Conservation (phyloP, 768 basidiomycete genomes). For the Kwoniella heveanensis region DNA sequence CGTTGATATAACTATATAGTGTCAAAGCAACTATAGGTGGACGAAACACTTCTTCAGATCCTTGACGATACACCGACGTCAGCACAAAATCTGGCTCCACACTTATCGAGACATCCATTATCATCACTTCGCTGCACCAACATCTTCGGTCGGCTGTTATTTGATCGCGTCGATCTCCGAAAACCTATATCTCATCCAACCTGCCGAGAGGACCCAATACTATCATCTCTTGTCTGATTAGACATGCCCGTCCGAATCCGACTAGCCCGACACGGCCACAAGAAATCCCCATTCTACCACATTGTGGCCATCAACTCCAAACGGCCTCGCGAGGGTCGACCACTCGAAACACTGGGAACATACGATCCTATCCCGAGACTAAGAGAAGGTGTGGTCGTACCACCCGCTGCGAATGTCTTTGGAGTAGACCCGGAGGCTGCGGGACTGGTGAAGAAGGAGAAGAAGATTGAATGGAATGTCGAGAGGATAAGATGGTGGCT, state of each 20-base stretch:
- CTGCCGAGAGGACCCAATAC: too few species aligned
- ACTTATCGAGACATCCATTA: too few species aligned
- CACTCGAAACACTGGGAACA: slow-evolving; percentile 81
- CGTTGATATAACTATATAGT: too few species aligned
- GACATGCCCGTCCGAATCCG: slow-evolving; percentile 84
- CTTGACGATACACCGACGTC: too few species aligned
- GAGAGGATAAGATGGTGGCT: slow-evolving; percentile 90
- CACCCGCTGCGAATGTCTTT: slow-evolving; percentile 56
- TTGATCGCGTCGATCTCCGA: too few species aligned
- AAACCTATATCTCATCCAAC: too few species aligned
- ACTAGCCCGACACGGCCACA: slow-evolving; percentile 75
- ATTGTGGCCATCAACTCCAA: slow-evolving; percentile 78
- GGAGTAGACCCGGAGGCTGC: slow-evolving; percentile 57
- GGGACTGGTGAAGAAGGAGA: slow-evolving; percentile 55
- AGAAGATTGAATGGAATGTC: slow-evolving; percentile 85
- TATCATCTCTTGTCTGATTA: slow-evolving; percentile 1
- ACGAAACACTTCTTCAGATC: too few species aligned
- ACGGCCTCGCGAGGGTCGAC: slow-evolving; percentile 76
- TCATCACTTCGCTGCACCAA: too few species aligned
- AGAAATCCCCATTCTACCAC: slow-evolving; percentile 76
- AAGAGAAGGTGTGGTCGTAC: slow-evolving; percentile 15
- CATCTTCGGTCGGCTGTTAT: too few species aligned
- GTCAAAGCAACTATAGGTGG: too few species aligned
- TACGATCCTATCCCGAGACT: slow-evolving; percentile 67
- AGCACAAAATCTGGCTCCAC: too few species aligned